Evolutionary conservation across 2,329 filamentous ascomycete genomes (phyloP).

Genomic region (Emergomyces orientalis): DNA sequence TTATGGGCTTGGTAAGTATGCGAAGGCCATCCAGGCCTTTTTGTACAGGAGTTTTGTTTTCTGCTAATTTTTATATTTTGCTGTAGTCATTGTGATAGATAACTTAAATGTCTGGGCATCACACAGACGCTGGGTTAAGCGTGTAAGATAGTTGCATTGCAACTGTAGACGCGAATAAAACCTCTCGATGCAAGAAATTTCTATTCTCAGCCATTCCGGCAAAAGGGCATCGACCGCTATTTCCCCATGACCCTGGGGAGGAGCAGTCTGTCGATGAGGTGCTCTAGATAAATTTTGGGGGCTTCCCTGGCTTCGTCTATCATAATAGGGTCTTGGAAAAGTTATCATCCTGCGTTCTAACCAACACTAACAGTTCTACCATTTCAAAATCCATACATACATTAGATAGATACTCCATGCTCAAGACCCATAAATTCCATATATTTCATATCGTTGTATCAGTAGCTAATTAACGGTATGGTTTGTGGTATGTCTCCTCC

Average conservation of each 20-base stretch:
- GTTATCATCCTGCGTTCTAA: too few relatives aligned
- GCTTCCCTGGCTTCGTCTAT: too few relatives aligned
- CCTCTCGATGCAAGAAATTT: too few relatives aligned
- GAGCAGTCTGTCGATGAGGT: too few relatives aligned
- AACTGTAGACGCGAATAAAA: too few relatives aligned
- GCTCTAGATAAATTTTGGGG: background rate
- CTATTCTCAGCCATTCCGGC: background rate
- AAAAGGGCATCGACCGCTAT: too few relatives aligned
- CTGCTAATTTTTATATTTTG: background rate
- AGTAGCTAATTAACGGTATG: background rate
- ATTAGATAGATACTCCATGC: background rate
- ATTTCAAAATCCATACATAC: background rate
- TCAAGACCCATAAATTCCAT: background rate
- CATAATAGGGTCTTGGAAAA: too few relatives aligned
- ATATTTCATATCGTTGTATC: background rate
- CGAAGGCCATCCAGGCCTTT: too few relatives aligned
- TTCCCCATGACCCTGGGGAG: too few relatives aligned
- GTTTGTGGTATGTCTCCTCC: background rate
- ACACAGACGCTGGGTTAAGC: background rate
- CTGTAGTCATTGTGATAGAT: background rate
- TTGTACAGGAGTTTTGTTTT: background rate
- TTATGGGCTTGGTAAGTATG: conserved; percentile 4
- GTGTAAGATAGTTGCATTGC: background rate
- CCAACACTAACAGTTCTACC: background rate
- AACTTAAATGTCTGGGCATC: background rate